Base-by-base conservation (phyloP, 2,329 filamentous ascomycete species). In the Ascochyta rabiei region DNA sequence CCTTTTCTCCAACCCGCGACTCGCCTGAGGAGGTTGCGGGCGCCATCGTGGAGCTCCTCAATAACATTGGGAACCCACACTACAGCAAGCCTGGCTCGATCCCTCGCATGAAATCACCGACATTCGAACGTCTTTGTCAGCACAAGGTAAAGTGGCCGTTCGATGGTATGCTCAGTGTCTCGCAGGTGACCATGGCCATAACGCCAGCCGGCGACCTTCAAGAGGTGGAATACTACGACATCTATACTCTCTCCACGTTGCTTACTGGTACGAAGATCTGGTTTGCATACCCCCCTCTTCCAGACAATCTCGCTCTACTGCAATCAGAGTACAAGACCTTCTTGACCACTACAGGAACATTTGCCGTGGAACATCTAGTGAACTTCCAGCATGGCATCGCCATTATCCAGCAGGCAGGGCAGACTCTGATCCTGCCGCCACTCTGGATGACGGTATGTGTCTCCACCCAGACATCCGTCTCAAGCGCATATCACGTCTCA, bases 371-470 rank as follows among this genome's bases (percentile, higher is more conserved):
- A 9, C 31, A 35, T 15, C 4, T 24, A 16, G 16, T 4, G 6
- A 48, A 13, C 21, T 43, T 56, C n/a, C 34, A 57, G 28, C 43
- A 55, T 28, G 60, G 56, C 10, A 56, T 63, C n/a, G 30, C 46
- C 26, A 51, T 64, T 37, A 47, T 63, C 21, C 62, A 63, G 35
- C 48, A 50, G 19, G 34, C 51, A 12, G 52, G 53, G 1, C 39
- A 60, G 26, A 49, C 44, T 8, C 34, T 63, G 21, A 6, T 55
- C 2, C 24, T 64, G 10, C 60, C 57, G 2, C 54, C 56, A 5
- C 58, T 57, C 31, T 61, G 58, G 58, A 56, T 45, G 3, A 9
- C 51, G 6, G 49, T 42, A 21, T 31, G 34, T 5, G 30, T 61
- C 3, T 41, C 33, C 16, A 57, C 48, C 2, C 23, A 52, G 8